Evolutionary conservation across 2,329 filamentous ascomycete species (phyloP).

Genomic region (Clonostachys rosea): DNA sequence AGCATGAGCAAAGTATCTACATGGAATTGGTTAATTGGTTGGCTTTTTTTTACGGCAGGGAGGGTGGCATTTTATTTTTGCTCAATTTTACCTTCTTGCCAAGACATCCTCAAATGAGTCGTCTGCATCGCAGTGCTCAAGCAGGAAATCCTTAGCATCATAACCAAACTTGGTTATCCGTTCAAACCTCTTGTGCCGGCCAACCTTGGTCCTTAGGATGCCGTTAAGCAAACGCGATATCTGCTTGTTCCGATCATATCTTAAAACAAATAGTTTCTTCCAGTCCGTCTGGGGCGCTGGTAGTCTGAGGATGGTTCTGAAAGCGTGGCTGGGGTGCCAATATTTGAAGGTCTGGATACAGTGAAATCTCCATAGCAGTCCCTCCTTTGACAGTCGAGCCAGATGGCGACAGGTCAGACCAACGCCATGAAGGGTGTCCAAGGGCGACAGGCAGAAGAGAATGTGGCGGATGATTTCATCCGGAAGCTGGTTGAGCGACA

Average conservation of each 20-base stretch:
- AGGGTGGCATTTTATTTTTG: not conserved
- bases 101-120: slow-evolving; percentile 68
- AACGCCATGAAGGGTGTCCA: slow-evolving; percentile 42
- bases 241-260: slow-evolving; percentile 45
- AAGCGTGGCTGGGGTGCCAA: slow-evolving; percentile 67
- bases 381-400: slow-evolving; percentile 61
- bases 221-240: slow-evolving; percentile 56
- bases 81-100: slow-evolving; percentile 53
- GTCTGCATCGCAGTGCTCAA: slow-evolving; percentile 57
- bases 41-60: not conserved
- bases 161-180: slow-evolving; percentile 71
- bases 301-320: slow-evolving; percentile 48
- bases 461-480: slow-evolving; percentile 84
- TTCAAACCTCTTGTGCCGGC: slow-evolving; percentile 65
- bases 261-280: slow-evolving; percentile 62
- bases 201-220: slow-evolving; percentile 66
- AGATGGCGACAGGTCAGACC: slow-evolving; percentile 59
- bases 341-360: slow-evolving; percentile 66
- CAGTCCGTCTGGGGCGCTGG: slow-evolving; percentile 61
- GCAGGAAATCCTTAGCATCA: slow-evolving; percentile 81
- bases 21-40: not conserved
- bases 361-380: slow-evolving; percentile 74
- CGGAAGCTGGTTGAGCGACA: slow-evolving; percentile 51
- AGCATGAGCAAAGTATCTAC: slow-evolving; percentile 69
- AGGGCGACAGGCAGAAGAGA: slow-evolving; percentile 57